Conservation (phyloP, 2,329 filamentous ascomycete species). For the Nemania serpens region DNA sequence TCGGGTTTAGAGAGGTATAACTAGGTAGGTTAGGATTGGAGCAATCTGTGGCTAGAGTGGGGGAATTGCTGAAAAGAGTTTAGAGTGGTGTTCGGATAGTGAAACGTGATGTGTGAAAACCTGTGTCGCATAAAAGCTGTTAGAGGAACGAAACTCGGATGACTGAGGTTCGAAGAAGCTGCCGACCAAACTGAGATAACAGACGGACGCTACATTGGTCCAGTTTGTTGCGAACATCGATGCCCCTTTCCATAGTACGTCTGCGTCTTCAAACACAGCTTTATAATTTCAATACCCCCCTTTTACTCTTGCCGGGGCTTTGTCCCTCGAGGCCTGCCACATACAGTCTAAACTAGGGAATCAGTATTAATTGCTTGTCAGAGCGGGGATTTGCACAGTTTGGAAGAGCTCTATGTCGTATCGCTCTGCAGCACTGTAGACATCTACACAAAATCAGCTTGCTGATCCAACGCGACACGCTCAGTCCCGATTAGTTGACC, state of each 20-base stretch:
- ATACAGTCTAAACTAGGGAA: constrained; percentile 35
- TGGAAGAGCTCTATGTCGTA: neutral
- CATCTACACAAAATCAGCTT: constrained; percentile 40
- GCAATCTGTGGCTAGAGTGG: too few species aligned
- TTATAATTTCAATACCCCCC: constrained; percentile 41
- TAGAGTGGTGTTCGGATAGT: too few species aligned
- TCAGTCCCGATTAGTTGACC: constrained; percentile 38
- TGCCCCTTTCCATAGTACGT: constrained; percentile 26
- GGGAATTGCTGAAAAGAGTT: too few species aligned
- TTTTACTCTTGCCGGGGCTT: constrained; percentile 33
- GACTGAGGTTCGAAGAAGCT: too few species aligned
- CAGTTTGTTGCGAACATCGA: constrained; percentile 45
- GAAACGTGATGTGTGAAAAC: too few species aligned
- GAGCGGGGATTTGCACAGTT: neutral
- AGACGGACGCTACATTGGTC: constrained; percentile 38
- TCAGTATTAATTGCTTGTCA: neutral
- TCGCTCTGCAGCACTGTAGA: constrained; percentile 34
- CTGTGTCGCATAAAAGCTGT: too few species aligned
- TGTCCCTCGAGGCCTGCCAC: constrained; percentile 39
- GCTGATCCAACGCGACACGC: constrained; percentile 40
- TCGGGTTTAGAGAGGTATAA: too few species aligned
- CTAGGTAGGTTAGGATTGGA: too few species aligned
- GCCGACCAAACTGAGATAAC: constrained; percentile 37
- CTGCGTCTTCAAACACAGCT: constrained; percentile 41
- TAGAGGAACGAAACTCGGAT: too few species aligned